Evolutionary conservation across 1,139 yeast genomes (phyloP).

Genomic region (Lodderomyces parapsilosis): DNA sequence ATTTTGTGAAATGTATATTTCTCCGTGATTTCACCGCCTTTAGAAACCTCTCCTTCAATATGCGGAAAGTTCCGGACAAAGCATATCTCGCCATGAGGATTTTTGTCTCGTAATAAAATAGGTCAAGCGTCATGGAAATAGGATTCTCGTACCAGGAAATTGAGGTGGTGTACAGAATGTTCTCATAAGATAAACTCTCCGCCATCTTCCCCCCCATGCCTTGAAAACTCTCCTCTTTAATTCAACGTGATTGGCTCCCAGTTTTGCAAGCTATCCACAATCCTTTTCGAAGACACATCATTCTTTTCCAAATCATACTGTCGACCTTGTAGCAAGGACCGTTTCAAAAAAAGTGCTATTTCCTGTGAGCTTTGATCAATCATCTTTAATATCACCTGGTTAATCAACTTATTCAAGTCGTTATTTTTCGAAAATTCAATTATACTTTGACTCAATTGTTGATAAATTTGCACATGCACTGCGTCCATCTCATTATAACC

Average conservation of each 20-base stretch:
- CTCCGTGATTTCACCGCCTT: neutral
- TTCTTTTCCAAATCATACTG: conserved; percentile 2
- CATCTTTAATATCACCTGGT: conserved; percentile 59
- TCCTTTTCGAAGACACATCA: neutral
- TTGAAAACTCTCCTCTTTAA: neutral
- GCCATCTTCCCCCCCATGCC: no score
- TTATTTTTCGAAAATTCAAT: conserved; percentile 64
- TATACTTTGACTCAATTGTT: conserved; percentile 56
- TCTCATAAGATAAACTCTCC: no score
- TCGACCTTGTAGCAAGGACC: conserved; percentile 41
- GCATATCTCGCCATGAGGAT: neutral
- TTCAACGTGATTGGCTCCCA: neutral
- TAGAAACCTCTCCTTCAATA: neutral
- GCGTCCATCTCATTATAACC: neutral
- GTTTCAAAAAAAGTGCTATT: conserved; percentile 36
- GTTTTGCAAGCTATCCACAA: neutral
- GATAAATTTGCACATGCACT: neutral
- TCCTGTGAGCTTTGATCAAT: conserved; percentile 58
- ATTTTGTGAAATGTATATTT: no score
- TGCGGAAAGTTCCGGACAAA: neutral
- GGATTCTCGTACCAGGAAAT: no score
- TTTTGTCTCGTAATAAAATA: no score
- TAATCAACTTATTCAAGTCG: conserved; percentile 57
- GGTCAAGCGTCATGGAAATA: no score
- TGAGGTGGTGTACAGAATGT: no score